Base-by-base conservation (phyloP, 2,329 filamentous ascomycete genomes). In the Plectosphaerella plurivora region DNA sequence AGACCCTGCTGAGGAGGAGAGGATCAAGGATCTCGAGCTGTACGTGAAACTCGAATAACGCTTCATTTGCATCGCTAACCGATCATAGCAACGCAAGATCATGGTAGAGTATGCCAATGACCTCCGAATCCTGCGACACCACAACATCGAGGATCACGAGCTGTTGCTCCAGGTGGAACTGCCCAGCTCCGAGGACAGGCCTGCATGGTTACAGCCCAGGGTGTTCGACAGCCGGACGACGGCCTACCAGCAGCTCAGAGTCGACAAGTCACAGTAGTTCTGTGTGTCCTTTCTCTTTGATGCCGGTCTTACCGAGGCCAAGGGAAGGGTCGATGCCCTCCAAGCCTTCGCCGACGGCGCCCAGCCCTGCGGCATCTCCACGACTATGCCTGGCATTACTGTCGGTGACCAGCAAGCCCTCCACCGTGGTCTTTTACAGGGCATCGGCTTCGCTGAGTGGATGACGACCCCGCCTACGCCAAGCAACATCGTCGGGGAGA, bases 211-310 rank as follows among this genome's bases (percentile, higher is more conserved):
- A 16, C 15, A 35, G 12, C 10, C 37, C 22, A 25, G 22, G 3
- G 47, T 24, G 3, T 51, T 51, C 35, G n/a, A 3, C 12, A 24
- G 10, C 16, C 49, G 49, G 7, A 12, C 10, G 4, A 12, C 18
- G 16, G 49, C 49, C 39, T 11, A 51, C 25, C 25, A 18, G 9
- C 41, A 25, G 5, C 14, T 28, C 4, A 16, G n/a, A 12, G 12
- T 47, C 20, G 47, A 35, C n/a, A 18, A 4, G 11, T 35, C 33
- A 22, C 47, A 47, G 2, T 53, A 53, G 51, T 24, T 47, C n/a
- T 45, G 47, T 41, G 47, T 42, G 10, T 37, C 41, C 22, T 42
- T 53, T 24, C 3, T 0, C 42, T 53, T 53, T 18, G 22, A 50
- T 14, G 28, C 44, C 2, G 33, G 35, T 11, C 8, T 53, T 7